Evolutionary conservation across 768 basidiomycete species (phyloP).

Genomic region (Leccinum subtestaceum): DNA sequence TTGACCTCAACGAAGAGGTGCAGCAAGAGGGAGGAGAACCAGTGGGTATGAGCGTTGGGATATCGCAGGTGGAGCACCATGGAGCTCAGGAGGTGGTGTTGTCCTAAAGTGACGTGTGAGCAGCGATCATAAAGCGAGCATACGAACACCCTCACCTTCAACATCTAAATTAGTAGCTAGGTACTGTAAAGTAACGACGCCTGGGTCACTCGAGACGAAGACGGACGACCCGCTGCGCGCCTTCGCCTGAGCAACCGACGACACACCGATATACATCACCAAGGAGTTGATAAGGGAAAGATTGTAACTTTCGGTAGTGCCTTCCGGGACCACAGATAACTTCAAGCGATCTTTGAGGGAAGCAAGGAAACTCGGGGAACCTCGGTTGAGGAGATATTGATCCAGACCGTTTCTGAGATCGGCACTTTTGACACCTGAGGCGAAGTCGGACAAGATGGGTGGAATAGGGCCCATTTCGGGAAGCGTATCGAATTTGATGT

Average conservation of each 20-base stretch:
- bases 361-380: conserved; percentile 66
- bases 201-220: conserved; percentile 80
- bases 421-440: conserved; percentile 72
- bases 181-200: conserved; percentile 81
- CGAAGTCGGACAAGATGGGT: conserved; percentile 87
- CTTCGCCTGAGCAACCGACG: conserved; percentile 86
- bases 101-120: conserved; percentile 51
- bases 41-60: conserved; percentile 97
- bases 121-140: background rate
- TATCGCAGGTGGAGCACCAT: conserved; percentile 94
- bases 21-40: conserved; percentile 91
- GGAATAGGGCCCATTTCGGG: conserved; percentile 94
- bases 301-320: conserved; percentile 68
- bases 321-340: conserved; percentile 44
- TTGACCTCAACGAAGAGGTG: conserved; percentile 82
- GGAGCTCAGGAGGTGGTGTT: conserved; percentile 92
- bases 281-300: conserved; percentile 87
- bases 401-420: conserved; percentile 82
- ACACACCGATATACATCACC: conserved; percentile 95
- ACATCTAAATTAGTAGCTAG: conserved; percentile 81
- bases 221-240: conserved; percentile 76
- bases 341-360: conserved; percentile 77
- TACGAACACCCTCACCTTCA: conserved; percentile 63
- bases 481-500: conserved; percentile 68
- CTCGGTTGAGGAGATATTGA: conserved; percentile 78